Evolutionary conservation across 331 rosid species (phyloP), one percentile per base, ranked within the genome.

Genomic region (Acacia pycnantha): DNA sequence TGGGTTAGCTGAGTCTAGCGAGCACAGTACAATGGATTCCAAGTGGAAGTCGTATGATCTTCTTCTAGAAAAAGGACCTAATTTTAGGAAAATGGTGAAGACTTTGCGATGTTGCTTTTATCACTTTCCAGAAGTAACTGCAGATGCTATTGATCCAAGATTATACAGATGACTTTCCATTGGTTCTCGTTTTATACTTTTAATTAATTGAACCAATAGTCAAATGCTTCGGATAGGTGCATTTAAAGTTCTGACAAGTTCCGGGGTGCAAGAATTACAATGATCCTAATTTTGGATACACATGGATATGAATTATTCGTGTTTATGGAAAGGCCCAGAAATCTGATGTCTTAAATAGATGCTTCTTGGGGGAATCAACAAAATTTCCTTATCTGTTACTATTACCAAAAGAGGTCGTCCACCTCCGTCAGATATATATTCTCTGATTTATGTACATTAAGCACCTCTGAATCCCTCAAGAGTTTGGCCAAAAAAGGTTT

Each of bases 321-420:
- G 8, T 22, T 8, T 53, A 51, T 33, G 76, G 54, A 26, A 82
- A 66, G 27, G 22, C 76, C 6, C 50, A 19, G 27, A 35, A 50
- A 35, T 68, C 13, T 51, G 44, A 22, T 29, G 15, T 16, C 16
- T 48, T 64, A 22, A 35, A 16, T 48, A 6, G 48, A 33, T 29
- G 19, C 50, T 73, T 62, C 12, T 59, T 14, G 16, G 75, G 33
- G 79, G 54, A 65, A 24, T 69, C 14, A 48, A 11, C 11, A 1
- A 73, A 47, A 54, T 73, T 74, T 54, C 86, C 72, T 51, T 76
- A 46, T 73, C 31, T 46, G 79, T 6, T 35, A 8, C 33, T 27
- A 70, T 74, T 77, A 51, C 66, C 82, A 71, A 53, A 70, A 5
- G 33, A 26, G 68, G 74, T 35, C 61, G 24, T 58, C 51, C 24